Conservation (phyloP, 257 asterid genomes). For the Gentiana dahurica region DNA sequence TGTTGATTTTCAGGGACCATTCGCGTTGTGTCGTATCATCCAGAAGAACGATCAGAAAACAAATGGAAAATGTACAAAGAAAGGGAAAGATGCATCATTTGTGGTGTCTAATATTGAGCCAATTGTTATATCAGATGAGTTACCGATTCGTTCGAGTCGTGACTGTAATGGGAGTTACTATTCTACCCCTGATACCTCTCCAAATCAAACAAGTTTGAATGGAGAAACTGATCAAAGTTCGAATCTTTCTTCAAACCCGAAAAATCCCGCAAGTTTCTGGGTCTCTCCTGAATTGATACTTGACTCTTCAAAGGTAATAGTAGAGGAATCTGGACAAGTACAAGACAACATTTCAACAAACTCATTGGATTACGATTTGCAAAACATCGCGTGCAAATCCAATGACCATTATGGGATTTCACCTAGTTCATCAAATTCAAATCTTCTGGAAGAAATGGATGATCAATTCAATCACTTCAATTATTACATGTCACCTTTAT, state of each 20-base stretch:
- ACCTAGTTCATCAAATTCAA: slow-evolving; percentile 32
- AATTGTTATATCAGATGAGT: slow-evolving; percentile 12
- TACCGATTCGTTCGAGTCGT: slow-evolving; percentile 14
- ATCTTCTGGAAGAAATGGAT: slow-evolving; percentile 24
- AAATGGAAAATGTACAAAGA: slow-evolving; percentile 15
- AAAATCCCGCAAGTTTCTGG: slow-evolving; percentile 16
- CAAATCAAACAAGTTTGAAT: slow-evolving; percentile 14
- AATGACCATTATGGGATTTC: slow-evolving; percentile 26
- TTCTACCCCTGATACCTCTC: slow-evolving; percentile 28
- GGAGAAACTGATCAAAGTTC: slow-evolving; percentile 18
- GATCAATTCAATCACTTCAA: slow-evolving; percentile 24
- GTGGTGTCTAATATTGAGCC: slow-evolving; percentile 12
- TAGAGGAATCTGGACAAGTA: slow-evolving; percentile 26
- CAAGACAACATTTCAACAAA: slow-evolving; percentile 4
- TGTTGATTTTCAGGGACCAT: slow-evolving; percentile 25
- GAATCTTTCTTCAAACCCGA: slow-evolving; percentile 10
- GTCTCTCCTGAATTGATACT: slow-evolving; percentile 25
- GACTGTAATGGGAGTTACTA: slow-evolving; percentile 18
- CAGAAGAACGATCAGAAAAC: slow-evolving; percentile 29
- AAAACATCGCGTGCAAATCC: slow-evolving; percentile 17
- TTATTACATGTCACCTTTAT: slow-evolving; percentile 21
- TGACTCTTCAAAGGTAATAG: slow-evolving; percentile 33
- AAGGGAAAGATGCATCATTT: slow-evolving; percentile 7
- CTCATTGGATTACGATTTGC: slow-evolving; percentile 15
- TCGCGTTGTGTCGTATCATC: slow-evolving; percentile 38